Base-by-base conservation (phyloP, 1,284 basidiomycete genomes). In the Rhodotorula sp. region DNA sequence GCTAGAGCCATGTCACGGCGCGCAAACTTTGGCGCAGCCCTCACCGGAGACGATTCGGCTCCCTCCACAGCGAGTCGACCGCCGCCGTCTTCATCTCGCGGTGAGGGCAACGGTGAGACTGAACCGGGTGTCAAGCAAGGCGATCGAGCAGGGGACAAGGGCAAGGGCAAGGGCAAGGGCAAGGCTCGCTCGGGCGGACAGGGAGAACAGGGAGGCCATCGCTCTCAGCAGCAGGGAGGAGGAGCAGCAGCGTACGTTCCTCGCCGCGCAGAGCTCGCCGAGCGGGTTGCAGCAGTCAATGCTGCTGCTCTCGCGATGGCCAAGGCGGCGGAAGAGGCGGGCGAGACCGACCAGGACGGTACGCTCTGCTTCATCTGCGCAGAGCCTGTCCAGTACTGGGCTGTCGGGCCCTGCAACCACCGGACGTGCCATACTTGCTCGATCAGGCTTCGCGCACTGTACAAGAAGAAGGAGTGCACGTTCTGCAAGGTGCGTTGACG, bases 371-470 rank as follows among this genome's bases (percentile, higher is more conserved):
- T 89, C 84, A 98, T 99, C 80, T 99, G 95, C 78, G 94, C 95
- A 1, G 94, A 99, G 78, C 89, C 90, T 4, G 87, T 97, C 79
- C 92, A 90, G 77, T 94, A 92, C 79, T 94, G 89, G 81, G 88
- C 91, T 16, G 82, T 97, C 24, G 89, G 92, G 13, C 87, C 89
- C 60, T 99, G 95, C 82, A 92, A 93, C 78, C 95, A 99, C 80
- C 84, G 89, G 53, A 93, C 90, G 11, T 95, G 92, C 81, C 91
- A 94, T 81, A 88, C 96, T 65, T 99, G 95, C 78, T 89, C 92
- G 1, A 82, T 98, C 59, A 86, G 95, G n/a, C 82, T 99, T 34
- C 83, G 94, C 40, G 93, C 92, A 1, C 84, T 99, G 67, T 99
- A 98, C 84, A 98, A 98, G 71, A 78, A 78, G 69, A 70, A 53